A percentile compares a stretch with the other conserved stretches of the same genome.
Conservation (phyloP, 306 rosid species). For the Castanea mollissima region DNA sequence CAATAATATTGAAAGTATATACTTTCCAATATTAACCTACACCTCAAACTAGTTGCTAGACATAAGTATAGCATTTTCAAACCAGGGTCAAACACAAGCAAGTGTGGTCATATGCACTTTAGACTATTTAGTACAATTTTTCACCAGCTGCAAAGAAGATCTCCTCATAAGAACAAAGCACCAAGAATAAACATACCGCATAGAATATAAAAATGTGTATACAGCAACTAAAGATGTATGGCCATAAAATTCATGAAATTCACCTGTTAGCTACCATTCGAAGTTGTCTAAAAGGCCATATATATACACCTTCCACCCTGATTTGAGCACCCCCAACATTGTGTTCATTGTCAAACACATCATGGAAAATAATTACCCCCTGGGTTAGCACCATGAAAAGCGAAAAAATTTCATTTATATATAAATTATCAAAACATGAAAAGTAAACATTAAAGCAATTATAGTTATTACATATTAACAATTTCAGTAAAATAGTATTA, state of each 20-base stretch:
- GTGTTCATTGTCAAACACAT: conserved; percentile 75
- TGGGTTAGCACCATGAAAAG: conserved; percentile 38
- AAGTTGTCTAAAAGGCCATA: conserved; percentile 99
- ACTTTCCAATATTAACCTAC: not conserved
- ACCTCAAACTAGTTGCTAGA: not conserved
- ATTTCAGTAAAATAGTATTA: not conserved
- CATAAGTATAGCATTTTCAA: not conserved
- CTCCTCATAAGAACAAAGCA: not conserved
- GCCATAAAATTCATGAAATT: not conserved
- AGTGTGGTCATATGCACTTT: not conserved
- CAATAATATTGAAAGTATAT: too few species aligned
- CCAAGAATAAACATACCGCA: not conserved
- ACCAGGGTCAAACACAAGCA: not conserved
- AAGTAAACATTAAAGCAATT: not conserved
- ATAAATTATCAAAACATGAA: not conserved
- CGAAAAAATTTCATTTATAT: conserved; percentile 1
- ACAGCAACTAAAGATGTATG: not conserved
- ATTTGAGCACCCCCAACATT: conserved; percentile 87
- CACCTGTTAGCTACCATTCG: conserved; percentile 96
- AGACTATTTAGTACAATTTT: not conserved
- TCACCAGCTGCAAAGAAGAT: not conserved
- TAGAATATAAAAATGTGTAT: not conserved
- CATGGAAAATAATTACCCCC: conserved; percentile 89
- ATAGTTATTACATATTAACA: not conserved
- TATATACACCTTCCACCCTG: conserved; percentile 97